Evolutionary conservation across 1,284 basidiomycete genomes (phyloP), one percentile per base, ranked within the genome.

Genomic region (Malassezia caprae): DNA sequence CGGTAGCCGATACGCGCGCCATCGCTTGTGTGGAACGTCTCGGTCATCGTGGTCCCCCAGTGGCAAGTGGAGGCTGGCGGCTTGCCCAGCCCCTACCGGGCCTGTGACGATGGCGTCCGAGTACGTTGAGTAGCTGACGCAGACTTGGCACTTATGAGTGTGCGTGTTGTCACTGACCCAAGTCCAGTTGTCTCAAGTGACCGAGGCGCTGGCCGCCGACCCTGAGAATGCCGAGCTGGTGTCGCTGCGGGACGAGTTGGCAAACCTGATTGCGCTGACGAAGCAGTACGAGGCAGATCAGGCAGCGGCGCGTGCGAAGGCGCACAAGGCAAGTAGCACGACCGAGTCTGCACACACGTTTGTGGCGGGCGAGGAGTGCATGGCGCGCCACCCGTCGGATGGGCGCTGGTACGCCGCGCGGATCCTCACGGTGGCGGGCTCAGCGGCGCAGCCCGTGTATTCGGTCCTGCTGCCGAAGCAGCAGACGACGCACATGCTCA

Each of bases 401-500:
- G 59, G 61, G 4, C 42, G 53, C 12, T 68, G 56, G 47, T 73
- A 69, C 42, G 59, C 65, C 2, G 69, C 71, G 6, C 49, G 59
- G 10, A 59, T 72, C 27, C 59, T 61, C 0, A 85, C 85, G 32
- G 82, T 96, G 37, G 84, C 86, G 47, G 93, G 93, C 39, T 85
- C 89, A 15, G 78, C 82, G 58, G 86, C 88, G 48, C 86, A 87
- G 64, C 84, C 86, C 10, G 83, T 88, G 62, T 96, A 88, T 79
- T 90, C 86, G 67, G 85, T 98, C 70, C 82, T 93, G 35, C 98
- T 94, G 81, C 88, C 88, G 73, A 88, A 87, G 2, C 96, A 96
- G 79, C 87, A 90, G 64, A 86, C 86, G 34, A 91, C 90, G n/a
- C 90, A 96, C 75, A 83, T 88, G 51, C 82, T 94, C 30, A 84